Base-by-base conservation (phyloP, 176 grass and related monocot species). In the Oryza glaberrima region DNA sequence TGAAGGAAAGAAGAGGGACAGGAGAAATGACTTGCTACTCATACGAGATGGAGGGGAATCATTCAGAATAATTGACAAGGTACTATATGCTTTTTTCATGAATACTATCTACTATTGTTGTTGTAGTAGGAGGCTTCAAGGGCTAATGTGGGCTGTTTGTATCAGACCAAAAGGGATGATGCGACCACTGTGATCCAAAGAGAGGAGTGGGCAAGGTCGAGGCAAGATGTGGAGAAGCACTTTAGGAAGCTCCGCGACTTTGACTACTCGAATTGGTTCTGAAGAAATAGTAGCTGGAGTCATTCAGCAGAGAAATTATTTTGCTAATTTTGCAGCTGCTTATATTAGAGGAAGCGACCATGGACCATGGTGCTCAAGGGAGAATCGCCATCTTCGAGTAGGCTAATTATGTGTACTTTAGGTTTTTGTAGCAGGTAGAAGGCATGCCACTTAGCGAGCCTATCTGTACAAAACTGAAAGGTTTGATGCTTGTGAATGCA, bases 231-330 rank as follows among this genome's bases (percentile, higher is more conserved):
- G 69, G 96, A 98, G 85, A 98, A 92, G 65, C 91, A 98, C 84
- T 88, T 98, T 45, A 78, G 85, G 72, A 98, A 95, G 82, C 88
- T 95, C 4, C 70, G 83, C 47, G 89, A 98, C 80, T 95, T 95
- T 14, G 82, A 86, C 61, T 52, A 91, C 76, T 93, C 95, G 11
- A 98, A 95, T 87, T 98, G 95, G 95, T 98, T 95, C 65, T 92
- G 80, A 84, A 82, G 16, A 81, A 69, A 70, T 20, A 44, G 71
- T 10, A 13, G 12, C 49, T 45, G 30, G 41, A 84, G 41, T 35
- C 43, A 13, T 82, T 19, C 16, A 65, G 15, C 40, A 15, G 67
- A 71, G 41, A 35, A 35, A 63, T n/a, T 8, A 63, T 9, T 63
- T 63, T 63, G 16, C 30, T 11, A 38, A 13, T 45, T 46, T 60